Evolutionary conservation across 2,329 filamentous ascomycete species (phyloP).

Genomic region (Metarhizium anisopliae): DNA sequence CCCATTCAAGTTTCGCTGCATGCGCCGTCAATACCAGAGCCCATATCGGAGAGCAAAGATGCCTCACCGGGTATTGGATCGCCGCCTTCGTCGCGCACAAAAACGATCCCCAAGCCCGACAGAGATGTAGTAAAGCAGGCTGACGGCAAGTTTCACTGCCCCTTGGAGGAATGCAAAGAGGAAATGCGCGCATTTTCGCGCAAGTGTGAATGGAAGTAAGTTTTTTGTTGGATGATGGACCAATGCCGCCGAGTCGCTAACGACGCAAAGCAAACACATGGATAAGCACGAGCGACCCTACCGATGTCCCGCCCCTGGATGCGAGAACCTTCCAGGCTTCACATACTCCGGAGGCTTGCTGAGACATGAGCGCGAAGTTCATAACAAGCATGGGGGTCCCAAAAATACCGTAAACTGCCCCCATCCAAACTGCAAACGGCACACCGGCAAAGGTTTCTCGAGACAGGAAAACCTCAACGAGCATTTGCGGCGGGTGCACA

Average conservation of each 20-base stretch:
- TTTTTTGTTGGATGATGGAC: conserved; percentile 12
- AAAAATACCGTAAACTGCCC: conserved; percentile 84
- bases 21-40: conserved; percentile 21
- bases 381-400: conserved; percentile 80
- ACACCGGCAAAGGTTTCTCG: conserved; percentile 81
- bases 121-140: conserved; percentile 51
- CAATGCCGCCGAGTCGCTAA: conserved; percentile 12
- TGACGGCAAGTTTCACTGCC: conserved; percentile 71
- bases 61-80: conserved; percentile 22
- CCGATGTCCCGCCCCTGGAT: conserved; percentile 71
- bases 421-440: conserved; percentile 78
- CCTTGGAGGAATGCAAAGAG: conserved; percentile 58
- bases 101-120: conserved; percentile 50
- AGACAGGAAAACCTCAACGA: conserved; percentile 91
- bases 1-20: conserved; percentile 23
- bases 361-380: conserved; percentile 87
- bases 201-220: conserved; percentile 92
- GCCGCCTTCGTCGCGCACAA: conserved; percentile 32
- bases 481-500: conserved; percentile 85
- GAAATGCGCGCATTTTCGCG: conserved; percentile 60
- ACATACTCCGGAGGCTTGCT: conserved; percentile 89
- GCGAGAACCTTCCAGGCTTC: conserved; percentile 87
- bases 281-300: conserved; percentile 95
- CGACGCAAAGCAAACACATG: conserved; percentile 74
- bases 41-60: conserved; percentile 25